Conservation (phyloP, 441 rosid species). For the Croton setiger region DNA sequence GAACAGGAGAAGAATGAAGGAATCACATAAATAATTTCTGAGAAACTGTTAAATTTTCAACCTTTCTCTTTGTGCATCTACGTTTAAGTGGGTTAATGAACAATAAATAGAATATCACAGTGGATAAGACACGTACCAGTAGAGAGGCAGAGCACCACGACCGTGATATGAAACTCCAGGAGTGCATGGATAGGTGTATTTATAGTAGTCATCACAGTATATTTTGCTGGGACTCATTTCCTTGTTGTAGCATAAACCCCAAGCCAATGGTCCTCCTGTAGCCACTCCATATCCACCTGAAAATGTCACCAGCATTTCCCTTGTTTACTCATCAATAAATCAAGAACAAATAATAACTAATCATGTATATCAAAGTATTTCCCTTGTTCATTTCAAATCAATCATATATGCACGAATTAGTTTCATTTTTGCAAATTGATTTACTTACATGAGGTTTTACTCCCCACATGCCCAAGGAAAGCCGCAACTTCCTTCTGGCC, state of each 20-base stretch:
- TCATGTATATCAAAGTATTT: background rate
- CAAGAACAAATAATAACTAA: background rate
- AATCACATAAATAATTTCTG: no score
- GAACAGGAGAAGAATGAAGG: no score
- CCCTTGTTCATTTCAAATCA: background rate
- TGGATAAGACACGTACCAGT: constrained; percentile 45
- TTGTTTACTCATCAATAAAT: background rate
- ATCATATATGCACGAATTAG: background rate
- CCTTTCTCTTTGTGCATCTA: background rate
- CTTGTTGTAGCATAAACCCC: constrained; percentile 93
- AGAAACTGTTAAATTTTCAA: background rate
- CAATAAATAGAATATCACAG: background rate
- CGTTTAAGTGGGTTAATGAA: background rate
- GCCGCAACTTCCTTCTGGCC: constrained; percentile 87
- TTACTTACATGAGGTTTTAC: constrained; percentile 81
- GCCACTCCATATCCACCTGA: constrained; percentile 95
- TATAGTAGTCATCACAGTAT: constrained; percentile 76
- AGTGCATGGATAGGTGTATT: constrained; percentile 69
- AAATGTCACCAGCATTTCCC: constrained; percentile 3
- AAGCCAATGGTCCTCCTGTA: constrained; percentile 86
- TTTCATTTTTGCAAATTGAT: background rate
- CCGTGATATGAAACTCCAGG: constrained; percentile 83
- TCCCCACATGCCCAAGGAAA: constrained; percentile 86
- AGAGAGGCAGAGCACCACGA: constrained; percentile 85
- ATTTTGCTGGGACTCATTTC: constrained; percentile 76